Evolutionary conservation across 208 protist genomes (phyloP).

Genomic region (Leishmania gerbilli): DNA sequence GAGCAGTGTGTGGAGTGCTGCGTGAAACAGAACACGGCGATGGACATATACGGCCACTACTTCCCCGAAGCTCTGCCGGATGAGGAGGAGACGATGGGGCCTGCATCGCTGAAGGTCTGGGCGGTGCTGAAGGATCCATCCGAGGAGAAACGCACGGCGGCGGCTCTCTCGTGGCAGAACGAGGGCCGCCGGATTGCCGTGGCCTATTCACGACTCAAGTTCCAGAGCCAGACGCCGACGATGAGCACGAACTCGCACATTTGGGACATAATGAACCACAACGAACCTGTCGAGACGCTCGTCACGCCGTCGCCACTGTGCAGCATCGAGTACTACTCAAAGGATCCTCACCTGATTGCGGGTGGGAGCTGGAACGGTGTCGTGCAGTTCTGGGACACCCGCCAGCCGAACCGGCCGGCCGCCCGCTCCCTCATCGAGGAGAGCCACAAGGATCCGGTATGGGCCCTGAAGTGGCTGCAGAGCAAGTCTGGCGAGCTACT

Average conservation of each 20-base stretch:
- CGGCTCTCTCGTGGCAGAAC: constrained; percentile 95
- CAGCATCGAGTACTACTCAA: constrained; percentile 96
- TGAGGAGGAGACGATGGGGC: constrained; percentile 84
- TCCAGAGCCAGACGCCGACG: constrained; percentile 91
- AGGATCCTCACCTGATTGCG: constrained; percentile 95
- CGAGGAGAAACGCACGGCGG: constrained; percentile 89
- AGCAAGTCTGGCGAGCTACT: constrained; percentile 96
- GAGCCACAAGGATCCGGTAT: constrained; percentile 97
- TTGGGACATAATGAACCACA: constrained; percentile 97
- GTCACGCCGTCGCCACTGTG: constrained; percentile 93
- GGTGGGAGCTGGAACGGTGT: constrained; percentile 98
- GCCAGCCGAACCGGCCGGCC: constrained; percentile 88
- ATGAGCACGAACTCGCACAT: constrained; percentile 96
- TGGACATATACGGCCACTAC: constrained; percentile 98
- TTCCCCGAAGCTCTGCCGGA: constrained; percentile 84
- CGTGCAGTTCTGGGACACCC: constrained; percentile 96
- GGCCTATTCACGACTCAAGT: constrained; percentile 94
- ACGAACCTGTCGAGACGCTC: constrained; percentile 93
- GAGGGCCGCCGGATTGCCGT: constrained; percentile 94
- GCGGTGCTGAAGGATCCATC: constrained; percentile 95
- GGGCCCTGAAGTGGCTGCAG: constrained; percentile 95
- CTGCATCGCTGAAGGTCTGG: constrained; percentile 91
- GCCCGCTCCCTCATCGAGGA: constrained; percentile 94
- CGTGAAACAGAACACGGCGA: constrained; percentile 97
- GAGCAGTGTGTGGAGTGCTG: constrained; percentile 89